Evolutionary conservation across 768 basidiomycete genomes (phyloP), one percentile per base, ranked within the genome.

Genomic region (Phylloporus arenicola): DNA sequence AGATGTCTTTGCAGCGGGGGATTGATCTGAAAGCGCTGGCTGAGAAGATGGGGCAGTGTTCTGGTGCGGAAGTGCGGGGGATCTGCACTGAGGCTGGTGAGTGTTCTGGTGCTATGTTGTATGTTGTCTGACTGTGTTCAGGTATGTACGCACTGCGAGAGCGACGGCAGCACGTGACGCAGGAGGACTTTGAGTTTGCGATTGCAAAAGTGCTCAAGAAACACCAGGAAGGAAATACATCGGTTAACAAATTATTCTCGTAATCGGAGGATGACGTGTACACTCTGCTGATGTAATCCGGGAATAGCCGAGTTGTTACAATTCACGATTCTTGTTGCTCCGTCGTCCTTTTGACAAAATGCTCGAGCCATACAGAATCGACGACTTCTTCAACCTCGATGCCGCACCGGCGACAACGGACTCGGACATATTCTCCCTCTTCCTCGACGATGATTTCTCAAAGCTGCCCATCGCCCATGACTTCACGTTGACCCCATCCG

Each of bases 21-120:
- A 99, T 99, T 70, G 93, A 99, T 72, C 78, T 97, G n/a, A 87
- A 92, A 14, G 84, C 86, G 2, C 76, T 99, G 3, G 95, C 95
- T 0, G 95, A 98, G 68, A 98, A 99, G 78, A 99, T 98, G 95
- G 95, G 95, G 0, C 92, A 96, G 64, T 97, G 95, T 65, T 95
- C 92, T 2, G 95, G 95, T 57, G 95, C 95, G 2, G 95, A 99
- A 68, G 95, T 97, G 14, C 80, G 95, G 14, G 95, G 93, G 70
- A 96, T 96, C 58, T 95, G 92, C 66, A 95, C 94, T 0, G 92
- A 95, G 74, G 93, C 92, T n/a, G 90, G 90, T 84, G 50, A 52
- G 83, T 52, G 2, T 10, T 0, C 0, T 8, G 5, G 8, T n/a
- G 8, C 2, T 17, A 27, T 7, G 12, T 33, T 29, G 27, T 3